These are phyloP conservation scores for Tetrahymena malaccensis DNA, from an alignment of 73 alveolate species.

Conservation along the genomic window DNA sequence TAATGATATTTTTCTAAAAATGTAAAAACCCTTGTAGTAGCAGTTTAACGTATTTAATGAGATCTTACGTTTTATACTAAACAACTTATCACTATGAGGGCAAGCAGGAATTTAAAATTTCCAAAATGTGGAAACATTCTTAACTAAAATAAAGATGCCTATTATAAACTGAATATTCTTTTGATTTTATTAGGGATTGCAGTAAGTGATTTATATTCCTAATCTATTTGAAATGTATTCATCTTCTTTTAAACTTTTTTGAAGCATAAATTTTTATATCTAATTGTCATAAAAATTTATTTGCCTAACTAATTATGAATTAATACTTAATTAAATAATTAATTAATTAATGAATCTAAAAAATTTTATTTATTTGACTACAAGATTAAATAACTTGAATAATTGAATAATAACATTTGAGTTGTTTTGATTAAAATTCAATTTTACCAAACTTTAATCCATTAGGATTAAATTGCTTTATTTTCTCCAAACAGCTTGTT, in stretches of 20 bases:
- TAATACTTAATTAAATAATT: too few species aligned
- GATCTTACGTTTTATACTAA: not conserved
- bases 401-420: too few species aligned
- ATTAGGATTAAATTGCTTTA: too few species aligned
- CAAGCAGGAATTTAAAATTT: not conserved
- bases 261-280: not conserved
- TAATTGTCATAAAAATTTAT: not conserved
- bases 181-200: not conserved
- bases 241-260: too few species aligned
- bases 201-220: not conserved
- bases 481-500: too few species aligned
- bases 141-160: not conserved
- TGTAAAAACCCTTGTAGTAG: not conserved
- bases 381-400: not conserved
- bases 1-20: not conserved
- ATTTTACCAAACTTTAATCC: too few species aligned
- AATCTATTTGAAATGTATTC: too few species aligned
- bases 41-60: not conserved
- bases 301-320: not conserved
- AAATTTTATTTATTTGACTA: too few species aligned
- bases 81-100: not conserved
- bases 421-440: not conserved
- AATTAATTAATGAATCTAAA: not conserved
- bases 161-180: too few species aligned
- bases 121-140: not conserved